Percentiles rank a stretch among this genome's conserved stretches.
Conservation (phyloP, 768 basidiomycete species). For the Lactarius sp. region DNA sequence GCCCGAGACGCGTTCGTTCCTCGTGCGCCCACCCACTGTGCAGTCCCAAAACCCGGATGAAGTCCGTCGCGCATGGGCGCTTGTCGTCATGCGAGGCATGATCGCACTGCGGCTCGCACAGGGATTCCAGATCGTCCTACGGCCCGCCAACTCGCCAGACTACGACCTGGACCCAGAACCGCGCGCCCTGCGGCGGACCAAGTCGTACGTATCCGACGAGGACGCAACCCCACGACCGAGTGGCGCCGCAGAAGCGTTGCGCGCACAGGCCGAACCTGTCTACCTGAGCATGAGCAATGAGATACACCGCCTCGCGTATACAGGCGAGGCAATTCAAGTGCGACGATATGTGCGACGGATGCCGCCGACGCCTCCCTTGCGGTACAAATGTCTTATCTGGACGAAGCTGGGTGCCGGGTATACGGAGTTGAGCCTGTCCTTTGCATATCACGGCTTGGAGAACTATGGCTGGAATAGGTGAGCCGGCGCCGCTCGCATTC, state of each 20-base stretch:
- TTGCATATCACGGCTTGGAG: conserved; percentile 73
- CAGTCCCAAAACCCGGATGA: conserved; percentile 49
- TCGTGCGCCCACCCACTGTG: conserved; percentile 61
- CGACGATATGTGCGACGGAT: conserved; percentile 76
- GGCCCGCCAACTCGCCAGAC: conserved; percentile 33
- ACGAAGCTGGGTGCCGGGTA: conserved; percentile 86
- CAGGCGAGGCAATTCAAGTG: conserved; percentile 86
- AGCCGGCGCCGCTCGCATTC: conserved; percentile 18
- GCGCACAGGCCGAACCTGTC: conserved; percentile 61
- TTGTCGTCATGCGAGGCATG: conserved; percentile 88
- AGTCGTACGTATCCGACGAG: conserved; percentile 56
- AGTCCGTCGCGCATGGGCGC: conserved; percentile 63
- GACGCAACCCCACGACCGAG: conserved; percentile 48
- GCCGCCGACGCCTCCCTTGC: conserved; percentile 55
- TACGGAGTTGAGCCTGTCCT: conserved; percentile 69
- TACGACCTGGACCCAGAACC: conserved; percentile 31
- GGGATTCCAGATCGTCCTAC: conserved; percentile 89
- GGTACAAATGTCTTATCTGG: conserved; percentile 92
- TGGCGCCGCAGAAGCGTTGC: conserved; percentile 63
- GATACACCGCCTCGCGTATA: conserved; percentile 89
- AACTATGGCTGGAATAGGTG: conserved; percentile 86
- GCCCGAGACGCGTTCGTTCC: conserved; percentile 79
- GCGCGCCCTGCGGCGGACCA: conserved; percentile 42
- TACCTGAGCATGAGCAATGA: conserved; percentile 95
- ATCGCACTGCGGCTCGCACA: conserved; percentile 87